These are phyloP conservation scores for Stagonosporopsis cucurbitacearum DNA, from an alignment of 2,329 filamentous ascomycete species.

Conservation along the genomic window DNA sequence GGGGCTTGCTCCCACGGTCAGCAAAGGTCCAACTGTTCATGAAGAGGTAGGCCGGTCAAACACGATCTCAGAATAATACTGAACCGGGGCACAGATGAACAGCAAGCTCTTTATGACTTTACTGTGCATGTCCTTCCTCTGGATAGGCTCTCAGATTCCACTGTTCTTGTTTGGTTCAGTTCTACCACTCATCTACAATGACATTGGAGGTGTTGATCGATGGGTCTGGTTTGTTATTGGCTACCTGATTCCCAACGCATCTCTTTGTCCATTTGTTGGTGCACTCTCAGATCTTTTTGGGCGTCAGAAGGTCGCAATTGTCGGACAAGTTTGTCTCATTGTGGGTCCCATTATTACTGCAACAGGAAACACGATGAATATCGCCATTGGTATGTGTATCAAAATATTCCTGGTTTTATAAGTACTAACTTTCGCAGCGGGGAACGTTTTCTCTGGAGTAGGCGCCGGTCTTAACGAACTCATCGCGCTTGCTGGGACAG, in stretches of 20 bases:
- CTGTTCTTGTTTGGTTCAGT: slow-evolving; percentile 56
- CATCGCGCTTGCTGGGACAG: slow-evolving; percentile 70
- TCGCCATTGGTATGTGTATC: slow-evolving; percentile 33
- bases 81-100: slow-evolving; percentile 25
- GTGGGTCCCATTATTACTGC: slow-evolving; percentile 44
- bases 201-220: slow-evolving; percentile 65
- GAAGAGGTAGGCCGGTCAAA: slow-evolving; percentile 25
- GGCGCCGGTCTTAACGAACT: slow-evolving; percentile 73
- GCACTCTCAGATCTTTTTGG: slow-evolving; percentile 45
- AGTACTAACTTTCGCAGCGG: slow-evolving; percentile 21
- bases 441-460: slow-evolving; percentile 62
- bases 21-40: slow-evolving; percentile 31
- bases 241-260: slow-evolving; percentile 64
- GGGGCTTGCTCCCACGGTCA: slow-evolving; percentile 15
- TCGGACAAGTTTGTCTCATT: slow-evolving; percentile 45
- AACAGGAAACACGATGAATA: slow-evolving; percentile 40
- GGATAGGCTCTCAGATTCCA: slow-evolving; percentile 67
- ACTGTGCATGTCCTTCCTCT: slow-evolving; percentile 65
- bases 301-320: slow-evolving; percentile 41
- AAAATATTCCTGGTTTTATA: no score
- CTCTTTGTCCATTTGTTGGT: slow-evolving; percentile 69
- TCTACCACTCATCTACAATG: slow-evolving; percentile 60
- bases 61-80: neutral
- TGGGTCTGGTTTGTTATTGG: slow-evolving; percentile 63
- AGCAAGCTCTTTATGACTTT: slow-evolving; percentile 61